phyloP scores from a whole-genome alignment of 495 filamentous ascomycete species.

The Daldinia grandis region DNA sequence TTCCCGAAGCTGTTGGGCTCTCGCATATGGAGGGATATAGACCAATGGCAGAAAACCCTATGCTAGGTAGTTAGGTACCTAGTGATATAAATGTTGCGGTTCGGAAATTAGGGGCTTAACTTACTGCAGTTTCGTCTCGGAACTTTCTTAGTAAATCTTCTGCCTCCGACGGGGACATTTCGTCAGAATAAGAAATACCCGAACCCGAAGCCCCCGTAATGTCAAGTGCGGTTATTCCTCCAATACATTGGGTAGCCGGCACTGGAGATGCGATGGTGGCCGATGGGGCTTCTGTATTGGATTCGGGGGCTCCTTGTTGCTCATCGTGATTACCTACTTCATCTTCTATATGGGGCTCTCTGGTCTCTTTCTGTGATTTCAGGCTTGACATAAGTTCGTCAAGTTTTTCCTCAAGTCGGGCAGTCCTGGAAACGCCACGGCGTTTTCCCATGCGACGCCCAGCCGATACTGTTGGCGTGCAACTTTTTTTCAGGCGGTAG shows the following conservation, averaged over 20 bases:
- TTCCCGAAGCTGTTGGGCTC: background rate
- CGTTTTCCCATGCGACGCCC: background rate
- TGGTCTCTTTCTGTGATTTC: conserved; percentile 40
- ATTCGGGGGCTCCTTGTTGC: background rate
- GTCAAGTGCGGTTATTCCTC: background rate
- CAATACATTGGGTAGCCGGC: conserved; percentile 9
- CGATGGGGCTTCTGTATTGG: conserved; percentile 1
- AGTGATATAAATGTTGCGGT: background rate
- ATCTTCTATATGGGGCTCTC: conserved; percentile 34
- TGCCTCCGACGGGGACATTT: background rate
- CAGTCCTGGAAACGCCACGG: conserved; percentile 9
- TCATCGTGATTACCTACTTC: conserved; percentile 49
- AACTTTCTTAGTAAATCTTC: background rate
- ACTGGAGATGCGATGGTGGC: conserved; percentile 4
- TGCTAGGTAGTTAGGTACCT: background rate
- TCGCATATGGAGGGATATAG: background rate
- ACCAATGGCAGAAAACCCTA: background rate
- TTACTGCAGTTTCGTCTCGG: background rate
- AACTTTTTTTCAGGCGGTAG: background rate
- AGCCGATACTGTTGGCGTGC: background rate
- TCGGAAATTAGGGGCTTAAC: background rate
- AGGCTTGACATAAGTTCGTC: conserved; percentile 60
- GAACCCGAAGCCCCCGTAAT: background rate
- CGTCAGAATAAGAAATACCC: background rate
- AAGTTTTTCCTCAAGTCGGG: conserved; percentile 61